These are phyloP conservation scores for Colletotrichum gigasporum DNA, from an alignment of 2,329 filamentous ascomycete species.

Conservation along the genomic window DNA sequence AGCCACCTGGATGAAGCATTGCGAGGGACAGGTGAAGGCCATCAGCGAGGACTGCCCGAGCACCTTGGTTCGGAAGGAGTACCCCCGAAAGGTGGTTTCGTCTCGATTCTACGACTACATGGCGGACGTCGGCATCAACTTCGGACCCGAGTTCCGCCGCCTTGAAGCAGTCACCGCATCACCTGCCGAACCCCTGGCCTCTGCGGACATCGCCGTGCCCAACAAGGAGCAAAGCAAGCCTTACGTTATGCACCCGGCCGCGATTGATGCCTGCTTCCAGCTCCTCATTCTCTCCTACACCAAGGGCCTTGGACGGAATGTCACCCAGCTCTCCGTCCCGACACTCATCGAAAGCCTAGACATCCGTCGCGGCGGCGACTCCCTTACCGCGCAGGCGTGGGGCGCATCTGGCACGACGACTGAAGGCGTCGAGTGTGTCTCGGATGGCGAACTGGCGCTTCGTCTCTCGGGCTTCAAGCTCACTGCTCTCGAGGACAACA, in stretches of 20 bases:
- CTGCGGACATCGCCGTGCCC: too few species aligned
- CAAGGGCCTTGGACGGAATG: background rate
- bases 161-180: too few species aligned
- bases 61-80: background rate
- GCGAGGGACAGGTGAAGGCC: background rate
- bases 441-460: too few species aligned
- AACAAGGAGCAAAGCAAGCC: background rate
- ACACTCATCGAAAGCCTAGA: background rate
- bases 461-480: too few species aligned
- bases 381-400: too few species aligned
- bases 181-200: too few species aligned
- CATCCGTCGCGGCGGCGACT: background rate
- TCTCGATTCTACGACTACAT: background rate
- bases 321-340: background rate
- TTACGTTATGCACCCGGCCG: conserved; percentile 16
- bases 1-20: conserved; percentile 1
- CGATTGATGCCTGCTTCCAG: conserved; percentile 2
- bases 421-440: too few species aligned
- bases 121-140: background rate
- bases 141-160: background rate
- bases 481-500: too few species aligned
- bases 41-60: background rate
- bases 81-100: too few species aligned
- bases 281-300: background rate
- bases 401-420: too few species aligned